phyloP scores from a whole-genome alignment of 2,329 filamentous ascomycete genomes.

The Lasiodiplodia theobromae region DNA sequence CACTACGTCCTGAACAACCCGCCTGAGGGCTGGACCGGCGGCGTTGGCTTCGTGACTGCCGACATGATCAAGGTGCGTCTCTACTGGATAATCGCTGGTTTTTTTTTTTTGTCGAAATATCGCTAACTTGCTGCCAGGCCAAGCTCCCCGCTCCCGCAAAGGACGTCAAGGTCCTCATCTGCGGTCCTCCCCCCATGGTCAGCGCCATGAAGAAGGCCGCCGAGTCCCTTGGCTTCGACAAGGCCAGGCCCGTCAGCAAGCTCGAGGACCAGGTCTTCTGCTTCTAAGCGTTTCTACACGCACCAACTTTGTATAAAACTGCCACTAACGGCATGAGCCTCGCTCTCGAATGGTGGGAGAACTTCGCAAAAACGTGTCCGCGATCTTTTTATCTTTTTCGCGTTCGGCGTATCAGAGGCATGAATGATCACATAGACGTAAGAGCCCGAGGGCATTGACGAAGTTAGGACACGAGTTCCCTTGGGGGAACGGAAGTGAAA shows the following conservation, averaged over 20 bases:
- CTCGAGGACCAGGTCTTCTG: slow-evolving; percentile 97
- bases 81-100: background rate
- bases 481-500: background rate
- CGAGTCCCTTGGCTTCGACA: slow-evolving; percentile 86
- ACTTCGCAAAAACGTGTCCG: background rate
- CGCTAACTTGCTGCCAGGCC: slow-evolving; percentile 60
- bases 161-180: slow-evolving; percentile 93
- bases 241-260: slow-evolving; percentile 95
- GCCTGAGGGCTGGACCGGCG: slow-evolving; percentile 88
- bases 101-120: background rate
- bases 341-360: background rate
- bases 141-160: slow-evolving; percentile 80
- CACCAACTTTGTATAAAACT: background rate
- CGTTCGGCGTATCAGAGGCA: slow-evolving; percentile 14
- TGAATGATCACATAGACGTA: slow-evolving; percentile 5
- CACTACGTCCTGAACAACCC: slow-evolving; percentile 98
- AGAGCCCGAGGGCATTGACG: background rate
- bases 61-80: slow-evolving; percentile 87
- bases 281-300: slow-evolving; percentile 65
- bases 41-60: slow-evolving; percentile 90
- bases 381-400: background rate
- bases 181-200: slow-evolving; percentile 96
- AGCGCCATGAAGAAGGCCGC: slow-evolving; percentile 96
- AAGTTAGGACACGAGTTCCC: background rate
- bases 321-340: background rate